A percentile compares a stretch with the other conserved stretches of the same genome.
Conservation (phyloP, 176 grass and related monocot species). For the Urochloa ruziziensis region DNA sequence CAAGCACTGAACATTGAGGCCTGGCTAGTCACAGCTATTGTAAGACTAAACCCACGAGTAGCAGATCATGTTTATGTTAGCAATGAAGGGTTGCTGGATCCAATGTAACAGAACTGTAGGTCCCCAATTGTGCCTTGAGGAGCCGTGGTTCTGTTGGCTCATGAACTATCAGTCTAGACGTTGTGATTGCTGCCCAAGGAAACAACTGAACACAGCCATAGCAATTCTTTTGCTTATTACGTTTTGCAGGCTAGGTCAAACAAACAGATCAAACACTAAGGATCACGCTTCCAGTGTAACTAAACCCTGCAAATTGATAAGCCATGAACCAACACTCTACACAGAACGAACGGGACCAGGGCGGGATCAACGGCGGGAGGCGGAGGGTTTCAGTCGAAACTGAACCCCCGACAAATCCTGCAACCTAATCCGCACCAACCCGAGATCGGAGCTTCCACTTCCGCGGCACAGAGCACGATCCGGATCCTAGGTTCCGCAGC, state of each 20-base stretch:
- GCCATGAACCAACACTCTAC: not conserved
- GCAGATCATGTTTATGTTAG: not conserved
- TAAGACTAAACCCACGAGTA: not conserved
- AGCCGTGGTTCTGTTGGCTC: too few species aligned
- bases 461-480: not conserved
- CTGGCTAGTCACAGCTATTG: not conserved
- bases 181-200: too few species aligned
- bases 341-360: not conserved
- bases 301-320: not conserved
- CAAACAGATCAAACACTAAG: not conserved
- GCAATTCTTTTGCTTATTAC: not conserved
- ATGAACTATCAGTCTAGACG: not conserved
- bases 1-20: not conserved
- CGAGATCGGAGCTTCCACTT: not conserved
- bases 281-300: not conserved
- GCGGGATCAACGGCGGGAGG: not conserved
- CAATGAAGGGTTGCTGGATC: not conserved
- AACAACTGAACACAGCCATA: not conserved
- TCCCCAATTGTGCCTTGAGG: not conserved
- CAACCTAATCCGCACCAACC: not conserved
- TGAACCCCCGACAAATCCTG: not conserved
- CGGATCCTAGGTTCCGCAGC: not conserved
- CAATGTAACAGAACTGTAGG: not conserved
- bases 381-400: not conserved
- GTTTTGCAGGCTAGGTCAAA: not conserved